Percentiles rank a stretch among this genome's conserved stretches.
Conservation (phyloP, 2,329 filamentous ascomycete species). For the Neopestalotiopsis rosae region DNA sequence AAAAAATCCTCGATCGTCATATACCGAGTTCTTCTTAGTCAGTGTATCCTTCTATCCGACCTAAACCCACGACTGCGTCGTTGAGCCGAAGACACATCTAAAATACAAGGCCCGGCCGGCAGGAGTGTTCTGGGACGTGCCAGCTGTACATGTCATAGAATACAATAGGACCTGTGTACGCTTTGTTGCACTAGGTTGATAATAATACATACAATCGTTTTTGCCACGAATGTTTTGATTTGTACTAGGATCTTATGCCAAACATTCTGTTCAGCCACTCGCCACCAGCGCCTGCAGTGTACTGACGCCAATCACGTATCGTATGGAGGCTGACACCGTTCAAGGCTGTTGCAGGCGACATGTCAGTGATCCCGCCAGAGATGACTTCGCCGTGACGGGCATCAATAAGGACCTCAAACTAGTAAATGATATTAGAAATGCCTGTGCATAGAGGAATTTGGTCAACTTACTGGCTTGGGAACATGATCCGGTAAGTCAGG, state of each 20-base stretch:
- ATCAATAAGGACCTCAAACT: conserved; percentile 42
- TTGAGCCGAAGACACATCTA: too few relatives aligned
- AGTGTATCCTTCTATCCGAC: too few relatives aligned
- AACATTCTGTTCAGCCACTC: conserved; percentile 37
- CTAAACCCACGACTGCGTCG: too few relatives aligned
- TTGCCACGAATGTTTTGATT: neutral
- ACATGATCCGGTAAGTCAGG: conserved; percentile 55
- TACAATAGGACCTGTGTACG: too few relatives aligned
- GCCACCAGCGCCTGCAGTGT: conserved; percentile 24
- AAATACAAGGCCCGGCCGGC: too few relatives aligned
- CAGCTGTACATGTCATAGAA: too few relatives aligned
- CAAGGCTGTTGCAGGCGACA: conserved; percentile 20
- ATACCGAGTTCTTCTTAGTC: too few relatives aligned
- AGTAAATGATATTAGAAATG: neutral
- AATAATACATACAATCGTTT: too few relatives aligned
- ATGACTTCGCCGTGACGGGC: conserved; percentile 45
- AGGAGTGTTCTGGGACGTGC: too few relatives aligned
- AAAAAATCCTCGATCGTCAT: too few relatives aligned
- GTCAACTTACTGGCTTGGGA: conserved; percentile 46
- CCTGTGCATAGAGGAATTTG: too few relatives aligned
- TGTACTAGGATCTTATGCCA: conserved; percentile 21
- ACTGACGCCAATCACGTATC: conserved; percentile 33
- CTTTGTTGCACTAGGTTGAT: too few relatives aligned
- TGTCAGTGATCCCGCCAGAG: conserved; percentile 21
- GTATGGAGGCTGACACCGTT: conserved; percentile 28